These are phyloP conservation scores for Boletus rubescentipes DNA, from an alignment of 768 basidiomycete genomes.

Conservation along the genomic window DNA sequence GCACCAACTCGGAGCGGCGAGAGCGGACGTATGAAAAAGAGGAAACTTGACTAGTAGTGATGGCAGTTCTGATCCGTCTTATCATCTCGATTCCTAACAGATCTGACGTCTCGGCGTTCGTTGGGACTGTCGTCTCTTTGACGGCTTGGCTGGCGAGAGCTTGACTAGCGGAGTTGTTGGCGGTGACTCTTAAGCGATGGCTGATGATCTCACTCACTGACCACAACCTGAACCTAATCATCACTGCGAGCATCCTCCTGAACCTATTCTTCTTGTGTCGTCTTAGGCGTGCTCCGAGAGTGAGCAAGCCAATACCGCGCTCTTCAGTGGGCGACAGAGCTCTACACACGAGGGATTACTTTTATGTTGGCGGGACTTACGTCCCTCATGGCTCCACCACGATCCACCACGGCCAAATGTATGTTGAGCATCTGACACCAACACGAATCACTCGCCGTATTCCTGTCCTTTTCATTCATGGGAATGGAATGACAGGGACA, in stretches of 20 bases:
- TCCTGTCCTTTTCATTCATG: slow-evolving; percentile 50
- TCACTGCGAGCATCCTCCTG: slow-evolving; percentile 15
- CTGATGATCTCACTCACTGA: slow-evolving; percentile 10
- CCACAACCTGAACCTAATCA: slow-evolving; percentile 4
- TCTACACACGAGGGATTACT: slow-evolving; percentile 46
- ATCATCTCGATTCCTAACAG: neutral
- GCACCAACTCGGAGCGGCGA: slow-evolving; percentile 57
- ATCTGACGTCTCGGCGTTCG: neutral
- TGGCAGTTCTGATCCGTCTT: neutral
- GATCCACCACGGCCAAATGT: slow-evolving; percentile 47
- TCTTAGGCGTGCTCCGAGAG: neutral
- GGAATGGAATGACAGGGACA: slow-evolving; percentile 52
- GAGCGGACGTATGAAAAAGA: slow-evolving; percentile 35
- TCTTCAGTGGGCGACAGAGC: slow-evolving; percentile 24
- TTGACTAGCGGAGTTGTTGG: no score
- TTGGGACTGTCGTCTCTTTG: no score
- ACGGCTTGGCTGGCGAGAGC: no score
- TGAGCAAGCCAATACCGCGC: neutral
- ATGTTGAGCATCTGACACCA: slow-evolving; percentile 51
- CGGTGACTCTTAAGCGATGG: no score
- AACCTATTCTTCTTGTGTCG: slow-evolving; percentile 19
- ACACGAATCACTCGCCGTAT: slow-evolving; percentile 34
- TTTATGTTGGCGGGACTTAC: slow-evolving; percentile 49
- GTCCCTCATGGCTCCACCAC: slow-evolving; percentile 33
- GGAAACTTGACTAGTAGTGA: slow-evolving; percentile 13